Evolutionary conservation across 768 basidiomycete genomes (phyloP).

Genomic region (Tricholoma bakamatsutake): DNA sequence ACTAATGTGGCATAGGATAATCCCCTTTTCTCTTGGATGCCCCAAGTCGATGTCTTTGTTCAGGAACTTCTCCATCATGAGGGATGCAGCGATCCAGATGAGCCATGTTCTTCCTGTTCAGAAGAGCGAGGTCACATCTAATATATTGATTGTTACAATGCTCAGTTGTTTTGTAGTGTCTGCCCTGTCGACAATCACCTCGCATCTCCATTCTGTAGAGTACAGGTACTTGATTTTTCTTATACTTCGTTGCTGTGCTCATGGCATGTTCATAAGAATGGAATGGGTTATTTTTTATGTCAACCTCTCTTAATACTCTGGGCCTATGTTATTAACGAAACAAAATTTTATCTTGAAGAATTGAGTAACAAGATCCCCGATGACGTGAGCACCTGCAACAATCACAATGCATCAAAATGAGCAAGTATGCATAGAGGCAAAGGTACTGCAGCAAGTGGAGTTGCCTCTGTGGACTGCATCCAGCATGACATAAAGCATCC

Average conservation of each 20-base stretch:
- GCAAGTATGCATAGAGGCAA: neutral
- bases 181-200: neutral
- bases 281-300: too few relatives aligned
- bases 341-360: neutral
- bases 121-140: neutral
- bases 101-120: neutral
- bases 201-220: neutral
- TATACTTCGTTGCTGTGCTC: too few relatives aligned
- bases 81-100: neutral
- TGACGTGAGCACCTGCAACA: neutral
- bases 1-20: neutral
- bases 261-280: too few relatives aligned
- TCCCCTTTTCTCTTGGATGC: neutral
- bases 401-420: neutral
- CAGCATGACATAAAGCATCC: too few relatives aligned
- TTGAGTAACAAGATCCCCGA: neutral
- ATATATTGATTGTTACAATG: neutral
- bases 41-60: neutral
- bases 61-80: neutral
- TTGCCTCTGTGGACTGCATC: too few relatives aligned
- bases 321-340: constrained; percentile 9
- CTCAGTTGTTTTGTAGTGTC: neutral
- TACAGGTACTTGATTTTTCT: neutral
- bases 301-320: too few relatives aligned
- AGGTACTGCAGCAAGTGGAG: too few relatives aligned